Evolutionary conservation across 176 grass and related monocot genomes (phyloP), one percentile per base, ranked within the genome.

Genomic region (Microstegium vimineum): DNA sequence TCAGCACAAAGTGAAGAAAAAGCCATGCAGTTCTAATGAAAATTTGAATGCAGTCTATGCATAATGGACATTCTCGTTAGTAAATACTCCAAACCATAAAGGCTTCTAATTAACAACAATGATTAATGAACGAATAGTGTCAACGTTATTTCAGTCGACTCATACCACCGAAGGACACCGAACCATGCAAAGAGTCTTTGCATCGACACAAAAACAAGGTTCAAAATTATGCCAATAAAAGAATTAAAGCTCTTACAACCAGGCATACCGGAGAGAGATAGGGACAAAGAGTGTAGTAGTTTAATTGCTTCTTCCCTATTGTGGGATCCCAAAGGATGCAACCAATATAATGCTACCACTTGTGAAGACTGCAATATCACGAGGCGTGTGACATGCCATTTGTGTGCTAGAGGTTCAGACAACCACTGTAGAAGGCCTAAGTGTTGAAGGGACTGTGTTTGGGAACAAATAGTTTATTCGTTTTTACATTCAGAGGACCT

Each of bases 61-160:
- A 74, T 69, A 45, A n/a, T 61, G 28, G 27, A 30, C 6, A 67
- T 18, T 62, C 30, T 62, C 57, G 23, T 28, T 74, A 73, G 57
- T 62, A 20, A 43, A 23, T 11, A 43, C 67, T 79, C 61, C 71
- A 84, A 83, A 26, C 46, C 26, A 85, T 51, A 62, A 25, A 25
- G 18, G 51, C 62, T 49, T 89, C 62, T 51, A 38, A 68, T 20
- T 68, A 54, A 28, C 43, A 80, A 75, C n/a, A 4, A 36, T 12
- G 35, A 45, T 38, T 59, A 85, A 79, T 0, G 1, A 75, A 82
- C 79, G 6, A 49, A 51, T 47, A 64, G 23, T 75, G 43, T 49
- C 32, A 57, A 23, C 10, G 12, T 62, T 27, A 62, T 62, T 62
- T 30, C 11, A 62, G 59, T 30, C 1, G 22, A 5, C 25, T 62